Percentiles rank a stretch among this genome's conserved stretches.
These are phyloP conservation scores for Solanum hybrid DNA, from an alignment of 305 asterid genomes.

Conservation along the genomic window DNA sequence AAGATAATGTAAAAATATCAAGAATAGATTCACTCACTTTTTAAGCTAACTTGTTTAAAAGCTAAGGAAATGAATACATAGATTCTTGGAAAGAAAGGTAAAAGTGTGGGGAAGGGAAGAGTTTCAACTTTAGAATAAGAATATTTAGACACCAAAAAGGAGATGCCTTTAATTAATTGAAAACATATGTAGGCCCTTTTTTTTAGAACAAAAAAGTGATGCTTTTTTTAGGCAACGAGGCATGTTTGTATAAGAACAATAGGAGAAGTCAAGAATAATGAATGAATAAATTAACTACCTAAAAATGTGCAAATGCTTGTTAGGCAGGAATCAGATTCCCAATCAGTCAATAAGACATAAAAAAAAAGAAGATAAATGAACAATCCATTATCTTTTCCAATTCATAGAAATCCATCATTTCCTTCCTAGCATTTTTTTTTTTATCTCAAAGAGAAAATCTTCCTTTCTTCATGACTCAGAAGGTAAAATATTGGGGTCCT, in stretches of 20 bases:
- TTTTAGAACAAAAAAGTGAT: neutral
- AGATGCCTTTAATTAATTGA: neutral
- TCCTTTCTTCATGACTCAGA: constrained; percentile 1
- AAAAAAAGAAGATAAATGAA: neutral
- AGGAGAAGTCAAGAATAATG: neutral
- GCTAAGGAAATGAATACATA: neutral
- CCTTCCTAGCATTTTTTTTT: neutral
- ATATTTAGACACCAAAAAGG: neutral
- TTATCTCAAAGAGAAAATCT: neutral
- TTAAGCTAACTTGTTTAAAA: neutral
- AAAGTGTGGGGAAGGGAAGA: neutral
- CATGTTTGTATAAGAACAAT: neutral
- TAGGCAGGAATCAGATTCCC: constrained; percentile 1
- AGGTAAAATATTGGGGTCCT: neutral
- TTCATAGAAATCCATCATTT: neutral
- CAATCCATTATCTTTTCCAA: neutral
- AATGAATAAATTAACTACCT: neutral
- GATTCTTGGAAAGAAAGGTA: neutral
- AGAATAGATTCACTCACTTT: constrained; percentile 5
- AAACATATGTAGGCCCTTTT: neutral
- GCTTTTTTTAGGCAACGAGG: neutral
- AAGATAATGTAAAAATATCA: neutral
- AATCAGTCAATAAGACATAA: neutral
- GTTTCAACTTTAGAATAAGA: neutral
- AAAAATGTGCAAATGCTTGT: neutral